A percentile compares a stretch with the other conserved stretches of the same genome.
phyloP scores from a whole-genome alignment of 2,329 filamentous ascomycete species.

The Cladosporium sphaerospermum region DNA sequence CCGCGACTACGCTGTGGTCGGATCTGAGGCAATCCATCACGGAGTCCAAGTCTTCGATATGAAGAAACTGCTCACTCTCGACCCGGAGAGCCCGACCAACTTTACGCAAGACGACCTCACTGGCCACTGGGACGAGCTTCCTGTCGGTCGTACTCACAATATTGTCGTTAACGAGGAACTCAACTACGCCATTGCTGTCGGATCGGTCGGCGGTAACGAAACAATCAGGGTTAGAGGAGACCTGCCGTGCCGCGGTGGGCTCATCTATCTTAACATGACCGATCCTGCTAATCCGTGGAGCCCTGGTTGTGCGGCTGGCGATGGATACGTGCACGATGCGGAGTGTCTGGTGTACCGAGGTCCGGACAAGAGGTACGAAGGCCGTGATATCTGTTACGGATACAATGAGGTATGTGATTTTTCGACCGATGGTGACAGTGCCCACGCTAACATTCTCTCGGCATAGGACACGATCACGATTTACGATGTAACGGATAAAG shows the following conservation, averaged over 20 bases:
- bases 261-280: conserved; percentile 50
- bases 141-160: conserved; percentile 46
- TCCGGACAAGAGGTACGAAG: conserved; percentile 41
- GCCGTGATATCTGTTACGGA: conserved; percentile 46
- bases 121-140: conserved; percentile 36
- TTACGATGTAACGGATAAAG: conserved; percentile 44
- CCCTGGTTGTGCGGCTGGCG: conserved; percentile 45
- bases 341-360: conserved; percentile 50
- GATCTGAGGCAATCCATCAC: conserved; percentile 44
- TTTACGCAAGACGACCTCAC: conserved; percentile 40
- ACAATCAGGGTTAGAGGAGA: conserved; percentile 14
- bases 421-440: too few species aligned
- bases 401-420: conserved; percentile 37
- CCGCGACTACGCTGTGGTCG: conserved; percentile 40
- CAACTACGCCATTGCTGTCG: conserved; percentile 40
- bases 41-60: conserved; percentile 60
- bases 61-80: conserved; percentile 48
- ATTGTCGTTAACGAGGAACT: conserved; percentile 46
- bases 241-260: conserved; percentile 38
- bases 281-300: conserved; percentile 45
- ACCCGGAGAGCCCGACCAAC: conserved; percentile 36
- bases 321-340: conserved; percentile 53
- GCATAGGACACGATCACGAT: conserved; percentile 36
- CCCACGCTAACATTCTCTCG: too few species aligned
- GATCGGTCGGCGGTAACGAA: conserved; percentile 35